Evolutionary conservation across 208 protist species (phyloP).

Genomic region (Acanthamoeba lenticulata): DNA sequence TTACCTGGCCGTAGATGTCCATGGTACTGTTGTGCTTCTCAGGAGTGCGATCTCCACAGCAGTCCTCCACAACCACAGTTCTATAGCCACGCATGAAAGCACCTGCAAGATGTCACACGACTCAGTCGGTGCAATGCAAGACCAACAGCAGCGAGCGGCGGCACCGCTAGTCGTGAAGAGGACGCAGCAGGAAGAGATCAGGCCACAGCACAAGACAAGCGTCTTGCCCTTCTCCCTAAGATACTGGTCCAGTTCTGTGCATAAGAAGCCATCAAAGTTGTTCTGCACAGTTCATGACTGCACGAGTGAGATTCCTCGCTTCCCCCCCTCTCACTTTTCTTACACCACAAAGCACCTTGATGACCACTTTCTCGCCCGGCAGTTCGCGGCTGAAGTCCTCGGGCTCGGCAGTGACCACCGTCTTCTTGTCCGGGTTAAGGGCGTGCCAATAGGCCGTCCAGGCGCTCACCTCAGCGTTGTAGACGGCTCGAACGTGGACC

Average conservation of each 20-base stretch:
- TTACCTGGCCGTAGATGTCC: constrained; percentile 14
- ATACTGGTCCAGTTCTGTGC: background rate
- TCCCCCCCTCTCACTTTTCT: too few relatives aligned
- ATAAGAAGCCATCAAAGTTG: constrained; percentile 53
- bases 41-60: background rate
- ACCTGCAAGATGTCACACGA: background rate
- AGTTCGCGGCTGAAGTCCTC: background rate
- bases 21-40: constrained; percentile 40
- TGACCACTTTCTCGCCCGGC: background rate
- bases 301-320: too few relatives aligned
- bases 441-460: constrained; percentile 26
- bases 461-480: constrained; percentile 6
- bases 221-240: constrained; percentile 25
- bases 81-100: constrained; percentile 38
- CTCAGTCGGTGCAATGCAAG: too few relatives aligned
- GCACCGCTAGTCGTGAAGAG: constrained; percentile 2
- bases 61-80: constrained; percentile 20
- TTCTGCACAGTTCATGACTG: too few relatives aligned
- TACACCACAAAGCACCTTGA: constrained; percentile 3
- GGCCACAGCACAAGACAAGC: background rate
- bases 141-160: background rate
- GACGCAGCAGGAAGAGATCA: constrained; percentile 28
- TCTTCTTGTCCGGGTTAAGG: constrained; percentile 45
- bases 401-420: background rate
- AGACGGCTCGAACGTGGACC: background rate